phyloP scores from a whole-genome alignment of 768 basidiomycete genomes.

The Auricularia heimuer region DNA sequence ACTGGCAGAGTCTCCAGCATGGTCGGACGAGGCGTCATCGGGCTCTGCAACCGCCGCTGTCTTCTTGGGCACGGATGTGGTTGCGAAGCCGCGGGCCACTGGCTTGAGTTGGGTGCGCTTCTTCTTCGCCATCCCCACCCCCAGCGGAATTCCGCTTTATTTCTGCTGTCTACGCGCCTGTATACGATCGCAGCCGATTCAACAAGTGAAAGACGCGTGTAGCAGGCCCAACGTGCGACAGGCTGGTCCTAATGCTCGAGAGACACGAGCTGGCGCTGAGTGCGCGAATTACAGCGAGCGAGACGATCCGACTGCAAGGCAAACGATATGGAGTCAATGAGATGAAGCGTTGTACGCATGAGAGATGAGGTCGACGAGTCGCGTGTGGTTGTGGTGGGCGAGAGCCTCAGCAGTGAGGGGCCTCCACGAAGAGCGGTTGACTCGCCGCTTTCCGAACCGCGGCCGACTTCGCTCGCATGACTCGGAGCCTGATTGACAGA shows the following conservation, averaged over 20 bases:
- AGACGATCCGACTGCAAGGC: background rate
- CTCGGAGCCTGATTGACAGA: background rate
- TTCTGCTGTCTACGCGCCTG: background rate
- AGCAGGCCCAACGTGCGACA: background rate
- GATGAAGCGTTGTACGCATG: background rate
- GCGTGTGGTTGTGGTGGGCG: background rate
- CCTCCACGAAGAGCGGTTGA: background rate
- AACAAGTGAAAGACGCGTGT: background rate
- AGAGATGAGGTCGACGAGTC: background rate
- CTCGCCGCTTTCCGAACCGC: background rate
- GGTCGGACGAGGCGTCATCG: background rate
- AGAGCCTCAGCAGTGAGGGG: background rate
- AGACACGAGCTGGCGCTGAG: background rate
- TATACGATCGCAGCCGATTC: background rate
- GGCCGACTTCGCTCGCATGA: background rate
- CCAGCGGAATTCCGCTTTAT: background rate
- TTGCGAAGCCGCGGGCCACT: conserved; percentile 66
- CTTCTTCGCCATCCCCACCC: conserved; percentile 59
- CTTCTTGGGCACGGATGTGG: conserved; percentile 79
- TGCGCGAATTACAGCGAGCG: background rate
- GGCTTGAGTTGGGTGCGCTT: conserved; percentile 76
- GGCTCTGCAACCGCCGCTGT: conserved; percentile 15
- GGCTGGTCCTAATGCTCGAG: background rate
- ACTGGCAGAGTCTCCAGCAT: background rate
- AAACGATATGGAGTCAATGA: background rate